phyloP scores from a whole-genome alignment of 2,329 filamentous ascomycete species.

The Juglanconis juglandina region DNA sequence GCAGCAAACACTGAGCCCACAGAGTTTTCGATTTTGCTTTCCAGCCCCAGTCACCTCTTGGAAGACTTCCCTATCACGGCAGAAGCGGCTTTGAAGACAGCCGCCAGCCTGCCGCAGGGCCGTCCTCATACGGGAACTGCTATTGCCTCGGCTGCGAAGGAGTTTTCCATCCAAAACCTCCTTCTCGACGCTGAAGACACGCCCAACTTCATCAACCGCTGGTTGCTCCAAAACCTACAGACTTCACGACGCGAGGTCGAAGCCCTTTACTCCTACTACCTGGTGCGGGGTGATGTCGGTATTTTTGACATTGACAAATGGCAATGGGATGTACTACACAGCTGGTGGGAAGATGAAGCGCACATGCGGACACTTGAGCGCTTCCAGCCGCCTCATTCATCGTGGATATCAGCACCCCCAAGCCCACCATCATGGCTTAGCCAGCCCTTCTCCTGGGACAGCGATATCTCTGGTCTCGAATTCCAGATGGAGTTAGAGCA shows the following conservation, averaged over 20 bases:
- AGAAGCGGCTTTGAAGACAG: conserved; percentile 37
- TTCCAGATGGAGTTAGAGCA: no score
- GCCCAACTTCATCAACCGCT: conserved; percentile 47
- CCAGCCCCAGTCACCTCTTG: conserved; percentile 45
- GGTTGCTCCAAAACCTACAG: conserved; percentile 51
- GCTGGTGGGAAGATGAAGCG: conserved; percentile 37
- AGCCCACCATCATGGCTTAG: neutral
- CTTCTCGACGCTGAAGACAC: conserved; percentile 37
- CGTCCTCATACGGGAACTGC: conserved; percentile 31
- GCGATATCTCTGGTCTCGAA: neutral
- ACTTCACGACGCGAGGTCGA: conserved; percentile 43
- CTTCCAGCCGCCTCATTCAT: neutral
- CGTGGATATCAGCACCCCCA: neutral
- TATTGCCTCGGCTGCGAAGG: conserved; percentile 43
- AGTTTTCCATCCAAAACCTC: conserved; percentile 45
- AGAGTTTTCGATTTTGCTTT: conserved; percentile 43
- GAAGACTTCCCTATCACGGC: conserved; percentile 37
- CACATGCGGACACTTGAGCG: conserved; percentile 21
- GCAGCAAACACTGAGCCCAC: neutral
- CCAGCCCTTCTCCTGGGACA: neutral
- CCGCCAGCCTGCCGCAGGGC: conserved; percentile 34
- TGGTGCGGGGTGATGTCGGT: conserved; percentile 22
- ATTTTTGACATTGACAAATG: conserved; percentile 35
- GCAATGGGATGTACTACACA: conserved; percentile 39
- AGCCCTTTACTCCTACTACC: conserved; percentile 38